Percentiles rank a stretch among this genome's conserved stretches.
Evolutionary conservation across 2,329 filamentous ascomycete species (phyloP).

Genomic region (Teratosphaeria destructans): DNA sequence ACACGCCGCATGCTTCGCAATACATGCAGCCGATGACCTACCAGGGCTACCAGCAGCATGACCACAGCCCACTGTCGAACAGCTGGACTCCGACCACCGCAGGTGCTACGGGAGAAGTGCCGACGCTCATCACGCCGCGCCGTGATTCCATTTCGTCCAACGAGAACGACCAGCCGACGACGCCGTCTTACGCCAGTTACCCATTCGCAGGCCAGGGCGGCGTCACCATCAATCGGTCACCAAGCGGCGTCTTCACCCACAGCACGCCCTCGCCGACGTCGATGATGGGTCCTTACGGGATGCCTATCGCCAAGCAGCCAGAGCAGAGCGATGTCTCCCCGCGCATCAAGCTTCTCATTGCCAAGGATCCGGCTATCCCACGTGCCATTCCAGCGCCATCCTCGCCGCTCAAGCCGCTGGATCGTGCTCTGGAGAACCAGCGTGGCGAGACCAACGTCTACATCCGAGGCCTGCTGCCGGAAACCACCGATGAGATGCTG

Average conservation of each 20-base stretch:
- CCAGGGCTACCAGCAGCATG: constrained; percentile 34
- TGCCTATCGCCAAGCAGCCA: constrained; percentile 26
- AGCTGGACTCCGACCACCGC: constrained; percentile 32
- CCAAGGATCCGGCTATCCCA: constrained; percentile 74
- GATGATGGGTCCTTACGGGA: constrained; percentile 34
- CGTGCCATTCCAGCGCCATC: constrained; percentile 80
- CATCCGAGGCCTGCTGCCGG: constrained; percentile 88
- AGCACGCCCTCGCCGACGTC: constrained; percentile 42
- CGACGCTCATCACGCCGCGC: constrained; percentile 41
- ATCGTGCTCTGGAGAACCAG: constrained; percentile 88
- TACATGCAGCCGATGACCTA: constrained; percentile 35
- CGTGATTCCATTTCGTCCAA: constrained; percentile 43
- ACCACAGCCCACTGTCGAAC: constrained; percentile 37
- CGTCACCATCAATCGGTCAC: constrained; percentile 40
- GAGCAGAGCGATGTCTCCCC: constrained; percentile 33
- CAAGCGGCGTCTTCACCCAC: constrained; percentile 35
- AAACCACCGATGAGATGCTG: constrained; percentile 86
- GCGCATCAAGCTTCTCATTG: constrained; percentile 35
- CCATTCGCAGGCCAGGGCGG: constrained; percentile 27
- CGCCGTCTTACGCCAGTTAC: constrained; percentile 37
- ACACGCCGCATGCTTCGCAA: constrained; percentile 31
- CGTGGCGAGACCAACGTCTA: constrained; percentile 97
- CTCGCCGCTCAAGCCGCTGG: constrained; percentile 78
- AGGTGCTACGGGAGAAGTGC: constrained; percentile 37
- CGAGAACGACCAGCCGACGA: constrained; percentile 42